Evolutionary conservation across 2,329 filamentous ascomycete genomes (phyloP).

Genomic region (Diaporthe vaccinii): DNA sequence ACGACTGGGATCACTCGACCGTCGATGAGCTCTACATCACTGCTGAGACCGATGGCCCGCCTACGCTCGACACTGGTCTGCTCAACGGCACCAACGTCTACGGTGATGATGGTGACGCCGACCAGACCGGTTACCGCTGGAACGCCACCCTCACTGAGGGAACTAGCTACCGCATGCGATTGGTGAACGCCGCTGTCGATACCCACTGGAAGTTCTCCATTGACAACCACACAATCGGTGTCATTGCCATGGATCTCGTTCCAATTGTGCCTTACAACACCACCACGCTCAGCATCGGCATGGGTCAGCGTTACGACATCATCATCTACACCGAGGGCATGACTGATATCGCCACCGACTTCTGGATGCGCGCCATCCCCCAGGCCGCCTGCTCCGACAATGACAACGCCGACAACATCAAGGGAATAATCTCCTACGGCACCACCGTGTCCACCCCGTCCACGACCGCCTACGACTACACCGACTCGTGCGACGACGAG

Average conservation of each 20-base stretch:
- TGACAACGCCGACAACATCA: constrained; percentile 57
- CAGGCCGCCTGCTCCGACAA: constrained; percentile 58
- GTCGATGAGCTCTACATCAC: constrained; percentile 53
- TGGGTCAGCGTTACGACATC: constrained; percentile 64
- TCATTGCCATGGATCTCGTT: constrained; percentile 63
- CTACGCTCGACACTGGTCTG: constrained; percentile 57
- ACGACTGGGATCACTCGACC: constrained; percentile 68
- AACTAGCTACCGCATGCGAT: constrained; percentile 52
- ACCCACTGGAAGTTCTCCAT: constrained; percentile 51
- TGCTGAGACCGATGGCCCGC: constrained; percentile 50
- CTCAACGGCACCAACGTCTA: constrained; percentile 60
- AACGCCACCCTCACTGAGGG: constrained; percentile 56
- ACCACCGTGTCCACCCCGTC: constrained; percentile 42
- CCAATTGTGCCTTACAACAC: constrained; percentile 63
- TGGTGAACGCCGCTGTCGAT: constrained; percentile 36
- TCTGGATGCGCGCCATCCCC: constrained; percentile 64
- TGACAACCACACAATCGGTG: constrained; percentile 61
- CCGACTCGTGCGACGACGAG: constrained; percentile 53
- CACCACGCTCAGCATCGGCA: constrained; percentile 60
- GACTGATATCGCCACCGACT: constrained; percentile 51
- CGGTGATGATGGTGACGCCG: constrained; percentile 45
- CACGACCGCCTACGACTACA: constrained; percentile 37
- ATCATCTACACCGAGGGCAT: constrained; percentile 54
- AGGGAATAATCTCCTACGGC: constrained; percentile 62
- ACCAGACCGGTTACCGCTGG: constrained; percentile 50